Conservation (phyloP, 164 flowering plant genomes). For the Vitis riparia region DNA sequence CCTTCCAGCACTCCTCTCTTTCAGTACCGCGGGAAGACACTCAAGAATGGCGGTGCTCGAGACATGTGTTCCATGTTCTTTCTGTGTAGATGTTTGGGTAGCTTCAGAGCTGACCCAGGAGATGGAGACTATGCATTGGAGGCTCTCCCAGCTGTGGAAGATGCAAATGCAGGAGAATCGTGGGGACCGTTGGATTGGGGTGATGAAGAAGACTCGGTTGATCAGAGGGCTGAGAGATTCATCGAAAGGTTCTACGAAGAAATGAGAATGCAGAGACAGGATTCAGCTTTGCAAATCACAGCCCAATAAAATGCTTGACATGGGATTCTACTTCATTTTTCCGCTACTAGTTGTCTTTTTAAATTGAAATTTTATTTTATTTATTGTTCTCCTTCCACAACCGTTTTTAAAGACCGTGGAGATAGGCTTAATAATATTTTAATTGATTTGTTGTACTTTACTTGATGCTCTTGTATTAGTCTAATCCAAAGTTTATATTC, state of each 20-base stretch:
- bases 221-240: conserved; percentile 69
- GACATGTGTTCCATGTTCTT: conserved; percentile 28
- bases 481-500: too few relatives aligned
- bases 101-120: conserved; percentile 13
- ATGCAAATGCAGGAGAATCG: conserved; percentile 1
- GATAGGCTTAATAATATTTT: too few relatives aligned
- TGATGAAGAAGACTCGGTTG: conserved; percentile 51
- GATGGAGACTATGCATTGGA: conserved; percentile 10
- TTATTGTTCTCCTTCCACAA: too few relatives aligned
- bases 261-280: conserved; percentile 54
- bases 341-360: too few relatives aligned
- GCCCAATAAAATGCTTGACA: background rate
- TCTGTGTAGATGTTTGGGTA: conserved; percentile 27
- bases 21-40: conserved; percentile 14
- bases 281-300: conserved; percentile 19
- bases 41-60: conserved; percentile 19
- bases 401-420: too few relatives aligned
- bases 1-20: conserved; percentile 61
- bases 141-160: conserved; percentile 12
- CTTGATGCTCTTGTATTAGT: too few relatives aligned
- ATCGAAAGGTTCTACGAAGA: conserved; percentile 60
- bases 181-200: conserved; percentile 19
- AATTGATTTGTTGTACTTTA: too few relatives aligned
- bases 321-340: background rate
- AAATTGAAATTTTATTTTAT: too few relatives aligned